Evolutionary conservation across 2,329 filamentous ascomycete genomes (phyloP).

Genomic region (Talaromyces sp.): DNA sequence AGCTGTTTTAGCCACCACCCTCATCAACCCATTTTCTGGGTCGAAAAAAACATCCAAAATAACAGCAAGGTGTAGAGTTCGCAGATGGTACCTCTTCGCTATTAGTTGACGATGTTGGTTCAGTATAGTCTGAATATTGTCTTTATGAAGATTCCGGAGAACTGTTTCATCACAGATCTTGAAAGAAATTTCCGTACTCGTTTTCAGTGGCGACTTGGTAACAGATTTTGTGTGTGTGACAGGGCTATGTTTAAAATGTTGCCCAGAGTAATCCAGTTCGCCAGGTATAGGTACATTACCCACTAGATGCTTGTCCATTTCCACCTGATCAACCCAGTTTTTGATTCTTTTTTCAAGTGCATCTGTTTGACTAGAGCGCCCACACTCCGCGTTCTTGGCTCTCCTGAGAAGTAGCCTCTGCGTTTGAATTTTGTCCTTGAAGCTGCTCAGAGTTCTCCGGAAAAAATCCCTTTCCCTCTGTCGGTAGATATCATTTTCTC

Average conservation of each 20-base stretch:
- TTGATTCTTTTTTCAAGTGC: background rate
- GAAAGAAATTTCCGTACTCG: background rate
- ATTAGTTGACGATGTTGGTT: background rate
- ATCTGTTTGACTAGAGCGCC: background rate
- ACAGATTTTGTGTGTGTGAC: background rate
- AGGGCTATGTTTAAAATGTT: background rate
- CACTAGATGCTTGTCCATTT: background rate
- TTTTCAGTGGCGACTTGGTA: background rate
- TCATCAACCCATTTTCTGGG: background rate
- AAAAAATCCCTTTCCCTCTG: background rate
- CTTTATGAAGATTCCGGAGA: background rate
- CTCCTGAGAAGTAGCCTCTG: background rate
- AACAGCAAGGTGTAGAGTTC: background rate
- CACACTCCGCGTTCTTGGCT: background rate
- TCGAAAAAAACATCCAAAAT: background rate
- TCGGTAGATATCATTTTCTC: background rate
- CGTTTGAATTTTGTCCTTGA: background rate
- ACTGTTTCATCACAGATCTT: background rate
- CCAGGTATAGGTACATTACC: background rate
- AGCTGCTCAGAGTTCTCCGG: background rate
- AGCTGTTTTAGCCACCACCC: background rate
- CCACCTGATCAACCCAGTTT: background rate
- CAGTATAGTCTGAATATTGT: background rate
- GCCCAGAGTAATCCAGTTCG: background rate
- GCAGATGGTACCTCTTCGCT: background rate